phyloP scores from a whole-genome alignment of 148 eudicot genomes.

The Arbutus unedo region DNA sequence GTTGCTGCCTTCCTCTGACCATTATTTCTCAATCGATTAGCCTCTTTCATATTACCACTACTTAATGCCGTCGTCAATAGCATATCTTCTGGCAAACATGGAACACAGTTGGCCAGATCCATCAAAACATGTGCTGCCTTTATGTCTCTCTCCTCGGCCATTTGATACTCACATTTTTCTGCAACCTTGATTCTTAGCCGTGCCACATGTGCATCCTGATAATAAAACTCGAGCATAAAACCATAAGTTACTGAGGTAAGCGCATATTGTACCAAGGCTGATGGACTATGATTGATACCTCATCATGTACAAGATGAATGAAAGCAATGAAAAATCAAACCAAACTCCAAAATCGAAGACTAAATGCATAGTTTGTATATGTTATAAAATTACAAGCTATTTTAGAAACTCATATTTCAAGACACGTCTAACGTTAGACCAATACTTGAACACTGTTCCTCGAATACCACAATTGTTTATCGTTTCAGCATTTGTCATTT shows the following conservation, averaged over 20 bases:
- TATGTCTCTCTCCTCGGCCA: constrained; percentile 40
- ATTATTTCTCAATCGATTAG: constrained; percentile 23
- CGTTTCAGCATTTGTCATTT: not conserved
- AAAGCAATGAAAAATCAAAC: not conserved
- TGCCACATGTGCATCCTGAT: constrained; percentile 14
- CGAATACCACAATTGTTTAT: not conserved
- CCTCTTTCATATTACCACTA: not conserved
- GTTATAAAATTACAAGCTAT: not conserved
- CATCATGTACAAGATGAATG: not conserved
- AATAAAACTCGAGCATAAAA: not conserved
- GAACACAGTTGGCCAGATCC: constrained; percentile 16
- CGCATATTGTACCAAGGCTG: not conserved
- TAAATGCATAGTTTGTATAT: not conserved
- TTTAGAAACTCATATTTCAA: not conserved
- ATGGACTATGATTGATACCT: not conserved
- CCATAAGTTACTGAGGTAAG: not conserved
- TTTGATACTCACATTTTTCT: constrained; percentile 37
- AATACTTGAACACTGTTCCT: not conserved
- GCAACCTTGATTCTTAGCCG: constrained; percentile 29
- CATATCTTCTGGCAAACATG: not conserved
- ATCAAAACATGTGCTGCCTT: constrained; percentile 11
- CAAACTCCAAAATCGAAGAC: not conserved
- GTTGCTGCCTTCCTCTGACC: constrained; percentile 31
- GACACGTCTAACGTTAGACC: not conserved
- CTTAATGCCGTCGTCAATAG: not conserved